phyloP scores from a whole-genome alignment of 2,329 filamentous ascomycete species.

The Aspergillus sp. region DNA sequence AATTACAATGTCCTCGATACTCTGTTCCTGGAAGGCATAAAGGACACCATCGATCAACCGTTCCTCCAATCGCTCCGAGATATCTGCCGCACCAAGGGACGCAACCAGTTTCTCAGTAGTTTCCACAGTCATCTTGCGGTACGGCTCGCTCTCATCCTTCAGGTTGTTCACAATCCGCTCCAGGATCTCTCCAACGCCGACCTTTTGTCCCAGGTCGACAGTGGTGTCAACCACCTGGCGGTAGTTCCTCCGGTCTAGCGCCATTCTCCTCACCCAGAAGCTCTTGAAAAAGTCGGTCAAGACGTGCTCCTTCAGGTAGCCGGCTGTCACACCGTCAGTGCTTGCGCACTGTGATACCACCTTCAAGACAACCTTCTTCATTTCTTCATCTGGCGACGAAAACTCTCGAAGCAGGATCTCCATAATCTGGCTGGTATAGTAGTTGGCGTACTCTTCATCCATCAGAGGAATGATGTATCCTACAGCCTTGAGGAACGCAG shows the following conservation, averaged over 20 bases:
- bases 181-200: constrained; percentile 92
- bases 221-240: constrained; percentile 97
- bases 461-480: constrained; percentile 98
- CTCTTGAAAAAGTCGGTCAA: constrained; percentile 96
- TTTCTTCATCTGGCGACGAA: constrained; percentile 93
- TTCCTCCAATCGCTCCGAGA: constrained; percentile 87
- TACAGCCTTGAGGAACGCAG: constrained; percentile 93
- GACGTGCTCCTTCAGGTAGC: constrained; percentile 91
- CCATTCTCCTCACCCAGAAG: constrained; percentile 97
- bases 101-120: constrained; percentile 95
- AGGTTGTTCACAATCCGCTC: constrained; percentile 90
- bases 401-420: constrained; percentile 95
- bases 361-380: constrained; percentile 99
- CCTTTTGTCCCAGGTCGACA: constrained; percentile 93
- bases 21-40: constrained; percentile 96
- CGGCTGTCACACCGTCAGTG: constrained; percentile 89
- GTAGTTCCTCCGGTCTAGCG: constrained; percentile 94
- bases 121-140: constrained; percentile 98
- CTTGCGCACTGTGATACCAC: constrained; percentile 93
- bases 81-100: constrained; percentile 85
- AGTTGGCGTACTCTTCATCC: constrained; percentile 99
- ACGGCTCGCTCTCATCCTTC: constrained; percentile 96
- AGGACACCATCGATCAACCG: constrained; percentile 91
- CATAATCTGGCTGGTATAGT: constrained; percentile 98
- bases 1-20: constrained; percentile 90